Evolutionary conservation across 1,284 basidiomycete genomes (phyloP), one percentile per base, ranked within the genome.

Genomic region (Earliella scabrosa): DNA sequence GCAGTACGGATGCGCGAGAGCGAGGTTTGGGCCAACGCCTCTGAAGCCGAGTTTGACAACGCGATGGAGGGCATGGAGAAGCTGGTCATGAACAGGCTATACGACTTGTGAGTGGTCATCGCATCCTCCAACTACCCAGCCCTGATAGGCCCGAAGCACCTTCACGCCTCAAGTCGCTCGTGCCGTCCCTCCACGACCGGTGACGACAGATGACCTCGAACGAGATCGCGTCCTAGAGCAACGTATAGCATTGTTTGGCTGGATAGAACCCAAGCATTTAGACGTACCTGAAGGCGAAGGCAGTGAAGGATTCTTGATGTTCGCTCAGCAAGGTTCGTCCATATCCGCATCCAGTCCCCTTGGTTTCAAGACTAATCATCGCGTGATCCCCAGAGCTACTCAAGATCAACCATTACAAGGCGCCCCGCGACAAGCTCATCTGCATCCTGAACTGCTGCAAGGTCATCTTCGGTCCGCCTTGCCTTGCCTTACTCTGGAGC

Each of bases 51-150:
- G 71, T 98, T 99, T 65, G 97, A 98, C 58, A 96, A 98, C 66
- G 95, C 96, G 0, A 86, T 95, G 77, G 97, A 99, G 75, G 96
- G 95, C 49, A 98, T 99, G 94, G 97, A 99, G 81, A 99, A 99
- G 75, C 84, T 99, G 10, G 95, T 99, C 65, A 99, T 99, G 97
- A 99, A 99, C 68, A 81, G 96, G 46, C 77, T 98, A 52, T 98
- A 97, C 73, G 94, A 93, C 63, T 95, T 90, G 93, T 94, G 66
- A 66, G 88, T 78, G 13, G n/a, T 27, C 7, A 3, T 27, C 14
- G 5, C 4, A 26, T 16, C 13, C 5, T 16, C 10, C 13, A 3
- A 8, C 11, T 3, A 20, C 16, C 9, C 49, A 6, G 27, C 38
- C n/a, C 49, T 56, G 21, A 59, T 20, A 23, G 1, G n/a, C 14